Base-by-base conservation (phyloP, 106 monocot genomes). In the Dioscorea alata region DNA sequence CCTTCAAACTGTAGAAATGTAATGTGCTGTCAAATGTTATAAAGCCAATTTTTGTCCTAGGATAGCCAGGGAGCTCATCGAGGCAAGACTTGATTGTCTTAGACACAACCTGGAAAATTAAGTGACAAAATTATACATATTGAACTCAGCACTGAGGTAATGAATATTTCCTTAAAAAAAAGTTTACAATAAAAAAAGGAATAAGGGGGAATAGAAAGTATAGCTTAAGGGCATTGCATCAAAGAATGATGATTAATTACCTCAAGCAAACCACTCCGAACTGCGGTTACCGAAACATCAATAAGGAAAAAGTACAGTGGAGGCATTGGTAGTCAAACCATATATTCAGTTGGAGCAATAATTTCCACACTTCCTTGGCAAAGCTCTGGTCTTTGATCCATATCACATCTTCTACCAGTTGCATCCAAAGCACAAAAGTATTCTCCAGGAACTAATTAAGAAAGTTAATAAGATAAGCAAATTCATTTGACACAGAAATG, bases 261-360 rank as follows among this genome's bases (percentile, higher is more conserved):
- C 92, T 99, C 92, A 69, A 99, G 87, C 72, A 90, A 67, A 70
- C 99, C 99, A 69, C 64, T 77, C 35, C 54, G 73, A 71, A 85
- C 89, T 53, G 99, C 80, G 61, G 85, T 71, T 35, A 79, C 69
- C 65, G 99, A 99, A 50, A 99, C 99, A 67, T 99, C 99, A 57
- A 99, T 93, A 62, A 99, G 71, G 60, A 99, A 99, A 83, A 99
- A 99, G 62, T 90, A 99, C 32, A 79, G 51, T 59, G 99, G 99
- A 16, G 99, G 99, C 99, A 99, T 99, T 60, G 99, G 92, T 49
- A 90, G 92, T 60, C 99, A 86, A 71, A 99, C 87, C 99, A 99
- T 99, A 65, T 99, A 99, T 71, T 99, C 99, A 60, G 99, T 86
- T 71, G 90, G 85, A 74, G 99, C 99, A 81, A 93, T 85, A 87